phyloP scores from a whole-genome alignment of 768 basidiomycete species.

The Psilocybe subaeruginosa region DNA sequence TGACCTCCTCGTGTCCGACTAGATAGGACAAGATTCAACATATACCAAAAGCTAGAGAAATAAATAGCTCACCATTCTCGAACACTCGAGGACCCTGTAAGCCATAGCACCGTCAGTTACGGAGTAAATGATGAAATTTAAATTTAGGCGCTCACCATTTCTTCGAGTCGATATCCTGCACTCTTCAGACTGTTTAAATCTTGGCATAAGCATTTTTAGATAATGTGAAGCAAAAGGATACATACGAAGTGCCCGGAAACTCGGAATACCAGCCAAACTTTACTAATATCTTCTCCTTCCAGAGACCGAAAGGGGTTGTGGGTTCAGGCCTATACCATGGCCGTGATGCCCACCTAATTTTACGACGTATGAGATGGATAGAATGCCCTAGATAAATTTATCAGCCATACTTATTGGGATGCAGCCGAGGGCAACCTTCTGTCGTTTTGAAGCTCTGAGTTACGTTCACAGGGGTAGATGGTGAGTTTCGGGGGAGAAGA shows the following conservation, averaged over 20 bases:
- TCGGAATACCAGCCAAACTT: constrained; percentile 36
- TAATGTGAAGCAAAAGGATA: not conserved
- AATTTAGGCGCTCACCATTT: constrained; percentile 33
- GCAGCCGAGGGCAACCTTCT: constrained; percentile 29
- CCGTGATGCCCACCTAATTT: constrained; percentile 32
- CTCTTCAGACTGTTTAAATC: constrained; percentile 30
- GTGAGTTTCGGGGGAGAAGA: constrained; percentile 38
- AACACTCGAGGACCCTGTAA: constrained; percentile 39
- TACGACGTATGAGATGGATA: not conserved
- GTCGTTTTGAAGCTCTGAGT: constrained; percentile 22
- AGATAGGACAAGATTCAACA: too few relatives aligned
- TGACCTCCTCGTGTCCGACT: constrained; percentile 46
- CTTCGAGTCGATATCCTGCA: constrained; percentile 44
- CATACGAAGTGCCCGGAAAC: constrained; percentile 40
- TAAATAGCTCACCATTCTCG: constrained; percentile 25
- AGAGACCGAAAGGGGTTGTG: constrained; percentile 26
- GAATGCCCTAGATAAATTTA: not conserved
- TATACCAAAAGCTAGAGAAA: not conserved
- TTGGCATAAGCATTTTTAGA: not conserved
- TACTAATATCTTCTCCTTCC: constrained; percentile 34
- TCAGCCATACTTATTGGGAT: constrained; percentile 34
- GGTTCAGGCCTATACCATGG: constrained; percentile 53
- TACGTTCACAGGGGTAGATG: constrained; percentile 23
- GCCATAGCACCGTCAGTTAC: not conserved
- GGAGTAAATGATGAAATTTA: not conserved